phyloP scores from a whole-genome alignment of 2,329 filamentous ascomycete species.

The Penicillium sp. region DNA sequence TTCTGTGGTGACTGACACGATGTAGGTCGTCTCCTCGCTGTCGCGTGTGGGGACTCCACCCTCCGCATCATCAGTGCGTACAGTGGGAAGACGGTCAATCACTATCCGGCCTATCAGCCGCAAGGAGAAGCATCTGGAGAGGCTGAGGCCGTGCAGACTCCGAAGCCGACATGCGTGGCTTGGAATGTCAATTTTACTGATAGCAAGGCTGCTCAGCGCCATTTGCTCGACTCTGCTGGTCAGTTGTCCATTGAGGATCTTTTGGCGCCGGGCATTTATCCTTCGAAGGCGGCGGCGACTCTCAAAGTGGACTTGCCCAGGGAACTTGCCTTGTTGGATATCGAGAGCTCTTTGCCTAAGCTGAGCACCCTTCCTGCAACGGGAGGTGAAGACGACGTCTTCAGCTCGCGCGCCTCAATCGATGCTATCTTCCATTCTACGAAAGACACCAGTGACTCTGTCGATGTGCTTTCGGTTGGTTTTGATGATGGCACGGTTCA shows the following conservation, averaged over 20 bases:
- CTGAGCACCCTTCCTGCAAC: conserved; percentile 70
- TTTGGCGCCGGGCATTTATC: conserved; percentile 39
- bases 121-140: conserved; percentile 9
- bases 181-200: conserved; percentile 60
- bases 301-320: conserved; percentile 64
- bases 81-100: conserved; percentile 77
- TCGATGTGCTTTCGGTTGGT: conserved; percentile 76
- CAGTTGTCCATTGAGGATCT: conserved; percentile 45
- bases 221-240: conserved; percentile 37
- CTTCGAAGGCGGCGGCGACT: conserved; percentile 37
- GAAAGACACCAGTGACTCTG: conserved; percentile 68
- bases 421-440: conserved; percentile 69
- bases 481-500: conserved; percentile 71
- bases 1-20: neutral
- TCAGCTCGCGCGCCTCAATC: conserved; percentile 68
- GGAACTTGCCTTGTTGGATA: conserved; percentile 72
- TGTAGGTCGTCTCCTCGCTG: conserved; percentile 67
- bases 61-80: conserved; percentile 77
- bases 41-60: conserved; percentile 79
- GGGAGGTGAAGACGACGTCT: conserved; percentile 65
- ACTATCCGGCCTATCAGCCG: conserved; percentile 51
- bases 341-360: conserved; percentile 74
- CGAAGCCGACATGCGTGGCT: conserved; percentile 50
- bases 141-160: conserved; percentile 1
- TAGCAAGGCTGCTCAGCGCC: conserved; percentile 44